These are phyloP conservation scores for Alternaria sp. DNA, from an alignment of 2,329 filamentous ascomycete genomes.

Conservation along the genomic window DNA sequence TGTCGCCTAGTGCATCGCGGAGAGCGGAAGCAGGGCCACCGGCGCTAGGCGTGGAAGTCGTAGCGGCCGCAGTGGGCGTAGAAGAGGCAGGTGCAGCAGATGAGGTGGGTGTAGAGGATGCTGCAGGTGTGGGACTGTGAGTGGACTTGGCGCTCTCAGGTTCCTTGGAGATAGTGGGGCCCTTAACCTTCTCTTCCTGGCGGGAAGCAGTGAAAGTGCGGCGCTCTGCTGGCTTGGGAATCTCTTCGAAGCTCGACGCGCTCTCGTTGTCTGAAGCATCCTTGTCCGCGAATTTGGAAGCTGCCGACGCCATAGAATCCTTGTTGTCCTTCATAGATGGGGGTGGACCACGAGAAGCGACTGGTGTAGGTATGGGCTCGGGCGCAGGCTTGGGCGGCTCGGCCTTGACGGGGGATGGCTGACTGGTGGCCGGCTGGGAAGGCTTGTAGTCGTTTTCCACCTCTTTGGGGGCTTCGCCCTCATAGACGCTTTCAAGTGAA, in stretches of 20 bases:
- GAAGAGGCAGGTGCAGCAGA: slow-evolving; percentile 49
- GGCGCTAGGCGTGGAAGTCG: slow-evolving; percentile 48
- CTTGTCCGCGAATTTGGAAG: slow-evolving; percentile 83
- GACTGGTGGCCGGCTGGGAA: slow-evolving; percentile 46
- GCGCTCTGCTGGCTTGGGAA: slow-evolving; percentile 75
- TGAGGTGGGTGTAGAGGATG: slow-evolving; percentile 46
- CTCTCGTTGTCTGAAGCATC: slow-evolving; percentile 68
- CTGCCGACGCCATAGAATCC: slow-evolving; percentile 82
- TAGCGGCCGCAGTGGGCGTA: slow-evolving; percentile 46
- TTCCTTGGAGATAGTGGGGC: slow-evolving; percentile 40
- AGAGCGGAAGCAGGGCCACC: slow-evolving; percentile 60
- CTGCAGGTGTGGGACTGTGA: slow-evolving; percentile 44
- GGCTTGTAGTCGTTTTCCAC: slow-evolving; percentile 73
- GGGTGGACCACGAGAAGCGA: slow-evolving; percentile 60
- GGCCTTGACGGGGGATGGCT: slow-evolving; percentile 58
- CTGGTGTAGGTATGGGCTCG: slow-evolving; percentile 57
- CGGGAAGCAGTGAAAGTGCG: slow-evolving; percentile 45
- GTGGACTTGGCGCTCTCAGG: slow-evolving; percentile 56
- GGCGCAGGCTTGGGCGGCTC: slow-evolving; percentile 57
- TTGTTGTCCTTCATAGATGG: slow-evolving; percentile 84
- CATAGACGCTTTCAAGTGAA: slow-evolving; percentile 89
- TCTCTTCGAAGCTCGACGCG: slow-evolving; percentile 84
- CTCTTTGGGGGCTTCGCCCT: slow-evolving; percentile 80
- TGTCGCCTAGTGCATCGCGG: slow-evolving; percentile 73
- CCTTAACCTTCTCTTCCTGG: slow-evolving; percentile 50